Evolutionary conservation across 1,284 basidiomycete genomes (phyloP).

Genomic region (Xerocomus nothofagi): DNA sequence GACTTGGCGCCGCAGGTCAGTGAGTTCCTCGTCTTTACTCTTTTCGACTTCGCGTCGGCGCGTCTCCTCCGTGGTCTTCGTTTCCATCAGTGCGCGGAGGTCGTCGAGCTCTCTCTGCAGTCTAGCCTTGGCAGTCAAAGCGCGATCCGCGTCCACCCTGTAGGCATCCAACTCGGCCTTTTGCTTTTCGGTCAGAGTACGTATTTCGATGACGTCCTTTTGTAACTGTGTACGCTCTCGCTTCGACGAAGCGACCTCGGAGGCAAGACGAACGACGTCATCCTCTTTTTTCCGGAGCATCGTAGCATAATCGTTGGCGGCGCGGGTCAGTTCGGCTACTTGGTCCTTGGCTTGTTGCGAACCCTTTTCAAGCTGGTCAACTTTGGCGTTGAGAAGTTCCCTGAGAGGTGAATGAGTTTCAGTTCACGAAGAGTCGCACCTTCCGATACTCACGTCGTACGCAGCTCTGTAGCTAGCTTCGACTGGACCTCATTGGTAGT

Average conservation of each 20-base stretch:
- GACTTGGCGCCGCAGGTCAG: conserved; percentile 70
- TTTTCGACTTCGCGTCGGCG: conserved; percentile 83
- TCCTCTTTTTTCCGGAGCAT: conserved; percentile 82
- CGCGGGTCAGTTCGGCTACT: conserved; percentile 74
- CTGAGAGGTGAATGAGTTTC: conserved; percentile 39
- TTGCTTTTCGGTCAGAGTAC: conserved; percentile 69
- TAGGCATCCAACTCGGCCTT: conserved; percentile 65
- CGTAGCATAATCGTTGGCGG: conserved; percentile 75
- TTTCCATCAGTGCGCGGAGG: conserved; percentile 76
- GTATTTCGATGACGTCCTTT: conserved; percentile 65
- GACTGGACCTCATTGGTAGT: conserved; percentile 71
- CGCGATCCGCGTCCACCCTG: conserved; percentile 60
- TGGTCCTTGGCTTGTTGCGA: conserved; percentile 77
- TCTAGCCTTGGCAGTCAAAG: conserved; percentile 53
- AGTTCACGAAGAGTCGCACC: background rate
- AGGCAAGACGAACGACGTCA: conserved; percentile 61
- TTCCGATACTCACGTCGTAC: conserved; percentile 57
- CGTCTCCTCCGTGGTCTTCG: conserved; percentile 85
- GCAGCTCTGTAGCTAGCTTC: conserved; percentile 67
- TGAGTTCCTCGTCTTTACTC: conserved; percentile 85
- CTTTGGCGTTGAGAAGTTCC: conserved; percentile 59
- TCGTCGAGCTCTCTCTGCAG: conserved; percentile 87
- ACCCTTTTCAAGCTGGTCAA: conserved; percentile 64
- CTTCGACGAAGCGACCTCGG: conserved; percentile 55
- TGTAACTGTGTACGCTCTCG: conserved; percentile 53